Base-by-base conservation (phyloP, 2,329 filamentous ascomycete species). In the Xylaria sp. region DNA sequence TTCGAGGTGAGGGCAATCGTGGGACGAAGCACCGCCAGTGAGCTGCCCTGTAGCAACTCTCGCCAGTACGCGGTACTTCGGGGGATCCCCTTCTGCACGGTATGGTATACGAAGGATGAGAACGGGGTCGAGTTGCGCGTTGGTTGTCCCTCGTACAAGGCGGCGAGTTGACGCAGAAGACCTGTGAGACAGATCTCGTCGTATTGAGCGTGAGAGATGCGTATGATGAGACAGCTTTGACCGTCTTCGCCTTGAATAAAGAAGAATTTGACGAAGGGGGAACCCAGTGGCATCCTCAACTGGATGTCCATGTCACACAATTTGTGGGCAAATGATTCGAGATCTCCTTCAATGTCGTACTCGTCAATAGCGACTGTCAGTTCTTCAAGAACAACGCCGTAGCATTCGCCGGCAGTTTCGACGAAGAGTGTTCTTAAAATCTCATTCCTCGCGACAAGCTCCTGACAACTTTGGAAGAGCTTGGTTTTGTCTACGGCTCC, bases 141-240 rank as follows among this genome's bases (percentile, higher is more conserved):
- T 0, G 77, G 70, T 46, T 72, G 69, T 43, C 72, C 76, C 32
- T 80, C 75, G 68, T 82, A 89, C 6, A 90, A 80, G 0, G 83
- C 82, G 3, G 85, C 86, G 46, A 91, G 84, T 73, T 90, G 87
- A 20, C 82, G 83, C 65, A 91, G 84, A 23, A 91, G 83, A n/a
- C 84, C 80, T 0, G 88, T 86, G 9, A 91, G 82, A 71, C 87
- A 91, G 25, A 91, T 88, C 70, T 90, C 90, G 70, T 92, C 90
- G 74, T 91, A 91, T 72, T 91, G 89, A 0, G 89, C 87, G 76
- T 92, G 90, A 0, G 89, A 91, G 63, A 92, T 85, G 64, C 89
- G 86, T 75, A 90, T 84, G 66, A 86, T 80, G 15, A 91, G 84
- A 56, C 80, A 83, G 39, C 79, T 81, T 34, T 75, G 70, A 36